phyloP scores from a whole-genome alignment of 371 early-diverging fungal species.

The Cladochytrium tenue region DNA sequence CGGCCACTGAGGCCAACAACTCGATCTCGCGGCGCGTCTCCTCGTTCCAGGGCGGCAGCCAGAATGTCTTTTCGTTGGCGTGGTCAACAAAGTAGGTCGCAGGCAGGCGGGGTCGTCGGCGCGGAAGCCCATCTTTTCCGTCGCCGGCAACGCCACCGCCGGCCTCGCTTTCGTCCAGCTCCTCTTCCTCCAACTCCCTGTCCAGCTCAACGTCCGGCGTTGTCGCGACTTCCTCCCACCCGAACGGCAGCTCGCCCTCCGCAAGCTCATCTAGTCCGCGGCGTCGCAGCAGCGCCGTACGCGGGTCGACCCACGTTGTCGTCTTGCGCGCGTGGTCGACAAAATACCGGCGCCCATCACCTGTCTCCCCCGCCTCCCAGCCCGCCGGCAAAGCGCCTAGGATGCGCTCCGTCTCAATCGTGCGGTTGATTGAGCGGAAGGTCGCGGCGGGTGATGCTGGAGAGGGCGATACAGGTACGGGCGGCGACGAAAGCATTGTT shows the following conservation, averaged over 20 bases:
- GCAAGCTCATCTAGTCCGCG: constrained; percentile 34
- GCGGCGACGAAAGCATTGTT: no score
- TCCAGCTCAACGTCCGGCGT: not conserved
- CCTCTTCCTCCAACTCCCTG: not conserved
- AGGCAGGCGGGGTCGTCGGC: no score
- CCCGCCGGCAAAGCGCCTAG: constrained; percentile 30
- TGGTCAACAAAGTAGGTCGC: constrained; percentile 34
- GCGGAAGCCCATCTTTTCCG: no score
- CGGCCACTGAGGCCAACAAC: constrained; percentile 7
- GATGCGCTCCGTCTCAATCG: constrained; percentile 36
- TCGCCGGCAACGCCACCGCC: no score
- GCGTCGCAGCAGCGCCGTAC: constrained; percentile 33
- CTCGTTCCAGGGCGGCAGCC: constrained; percentile 30
- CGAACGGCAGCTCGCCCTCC: constrained; percentile 36
- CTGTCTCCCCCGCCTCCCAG: constrained; percentile 21
- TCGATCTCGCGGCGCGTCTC: constrained; percentile 18
- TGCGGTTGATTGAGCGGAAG: constrained; percentile 20
- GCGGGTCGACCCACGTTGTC: constrained; percentile 75
- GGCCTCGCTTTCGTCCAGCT: constrained; percentile 1
- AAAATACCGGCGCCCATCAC: constrained; percentile 61
- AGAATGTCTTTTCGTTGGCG: constrained; percentile 22
- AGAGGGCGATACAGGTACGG: no score
- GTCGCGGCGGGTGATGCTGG: no score
- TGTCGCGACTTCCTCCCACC: constrained; percentile 23
- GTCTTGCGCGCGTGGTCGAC: constrained; percentile 93